A percentile compares a stretch with the other conserved stretches of the same genome.
Evolutionary conservation across 805 yeast genomes (phyloP).

Genomic region (Candida alai): DNA sequence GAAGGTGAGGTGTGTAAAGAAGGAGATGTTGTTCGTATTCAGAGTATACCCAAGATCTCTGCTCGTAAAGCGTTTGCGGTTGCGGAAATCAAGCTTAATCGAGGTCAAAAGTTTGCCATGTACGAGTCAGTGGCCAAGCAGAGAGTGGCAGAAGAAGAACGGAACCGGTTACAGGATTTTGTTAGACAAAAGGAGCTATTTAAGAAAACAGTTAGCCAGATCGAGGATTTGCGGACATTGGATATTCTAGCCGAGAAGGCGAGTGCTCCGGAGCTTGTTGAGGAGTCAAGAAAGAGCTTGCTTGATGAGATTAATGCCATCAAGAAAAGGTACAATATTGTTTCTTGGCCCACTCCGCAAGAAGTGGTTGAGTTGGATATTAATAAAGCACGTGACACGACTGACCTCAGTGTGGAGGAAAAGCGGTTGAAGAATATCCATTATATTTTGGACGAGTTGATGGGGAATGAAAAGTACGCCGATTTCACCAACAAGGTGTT

Average conservation of each 20-base stretch:
- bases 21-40: conserved; percentile 93
- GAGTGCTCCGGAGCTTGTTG: conserved; percentile 7
- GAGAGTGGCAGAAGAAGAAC: conserved; percentile 66
- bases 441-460: conserved; percentile 27
- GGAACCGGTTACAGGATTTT: conserved; percentile 50
- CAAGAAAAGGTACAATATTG: conserved; percentile 34
- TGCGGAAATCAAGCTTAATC: conserved; percentile 83
- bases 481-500: conserved; percentile 20
- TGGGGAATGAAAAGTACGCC: conserved; percentile 21
- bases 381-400: conserved; percentile 14
- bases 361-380: conserved; percentile 35
- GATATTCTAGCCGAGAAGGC: conserved; percentile 15
- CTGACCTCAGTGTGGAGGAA: conserved; percentile 26
- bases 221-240: conserved; percentile 35
- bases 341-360: conserved; percentile 39
- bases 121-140: conserved; percentile 72
- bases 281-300: conserved; percentile 10
- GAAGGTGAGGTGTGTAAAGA: conserved; percentile 88
- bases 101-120: conserved; percentile 87
- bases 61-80: conserved; percentile 82
- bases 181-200: conserved; percentile 37
- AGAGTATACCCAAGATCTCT: conserved; percentile 81
- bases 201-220: conserved; percentile 24
- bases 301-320: conserved; percentile 32
- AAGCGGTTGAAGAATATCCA: conserved; percentile 26